Evolutionary conservation across 2,329 filamentous ascomycete genomes (phyloP), one percentile per base, ranked within the genome.

Genomic region (Aspergillus arachidicola): DNA sequence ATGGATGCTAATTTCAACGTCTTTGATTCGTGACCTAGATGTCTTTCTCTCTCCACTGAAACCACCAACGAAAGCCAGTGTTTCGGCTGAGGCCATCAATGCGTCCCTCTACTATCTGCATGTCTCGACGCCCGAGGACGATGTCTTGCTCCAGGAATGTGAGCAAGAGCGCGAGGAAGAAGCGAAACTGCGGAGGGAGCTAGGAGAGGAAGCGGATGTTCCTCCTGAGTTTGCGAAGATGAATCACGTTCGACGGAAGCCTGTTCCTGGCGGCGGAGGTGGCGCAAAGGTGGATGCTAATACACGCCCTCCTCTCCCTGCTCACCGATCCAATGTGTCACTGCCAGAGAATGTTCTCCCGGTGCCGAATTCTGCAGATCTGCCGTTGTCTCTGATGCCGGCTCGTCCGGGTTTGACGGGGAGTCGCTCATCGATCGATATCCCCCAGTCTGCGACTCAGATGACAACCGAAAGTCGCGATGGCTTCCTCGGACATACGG

Each of bases 21-120:
- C 38, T n/a, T n/a, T n/a, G 38, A 19, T 19, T 9, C n/a, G 21
- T 51, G 66, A 28, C 50, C 58, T 71, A 95, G 94, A 97, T 84
- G 86, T 97, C 62, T 96, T 97, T 70, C 87, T 99, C 53, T 96
- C 94, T 1, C 92, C 95, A 0, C 86, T 95, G 66, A 97, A 96
- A 75, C 95, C 95, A 2, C 89, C 91, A 58, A 85, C 90, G 48
- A 97, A 95, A 76, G 76, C 79, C 6, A 94, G 93, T 64, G 92
- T 99, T 66, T 96, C 93, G 0, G 89, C 87, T 51, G 90, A 94
- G 75, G 94, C 97, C 74, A 89, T 99, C 56, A 87, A 90, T 61
- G 92, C 89, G 71, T 96, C 91, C 16, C 84, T 99, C 6, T 99
- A 98, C 79, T 98, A 95, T 75, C 82, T 97, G 59, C 94, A 98